Conservation (phyloP, 768 basidiomycete species). For the Rhodotorula toruloides region DNA sequence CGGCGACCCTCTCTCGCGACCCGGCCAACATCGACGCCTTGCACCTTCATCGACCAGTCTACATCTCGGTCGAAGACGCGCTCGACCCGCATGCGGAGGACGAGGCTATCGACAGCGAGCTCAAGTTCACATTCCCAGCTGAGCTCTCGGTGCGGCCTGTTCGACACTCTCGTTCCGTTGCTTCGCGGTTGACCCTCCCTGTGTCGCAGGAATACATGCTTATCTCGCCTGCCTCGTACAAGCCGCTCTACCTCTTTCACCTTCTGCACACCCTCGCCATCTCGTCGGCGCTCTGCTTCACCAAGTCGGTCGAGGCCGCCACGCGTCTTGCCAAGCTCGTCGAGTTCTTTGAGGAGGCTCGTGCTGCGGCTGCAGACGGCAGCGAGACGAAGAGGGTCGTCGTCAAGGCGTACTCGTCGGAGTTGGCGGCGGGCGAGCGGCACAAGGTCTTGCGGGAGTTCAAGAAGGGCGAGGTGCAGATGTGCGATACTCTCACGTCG, state of each 20-base stretch:
- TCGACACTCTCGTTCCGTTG: not conserved
- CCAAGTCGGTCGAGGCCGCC: conserved; percentile 92
- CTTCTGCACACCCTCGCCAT: conserved; percentile 64
- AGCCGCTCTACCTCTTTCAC: conserved; percentile 84
- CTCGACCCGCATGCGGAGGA: conserved; percentile 52
- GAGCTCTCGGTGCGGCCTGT: conserved; percentile 60
- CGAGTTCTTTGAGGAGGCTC: conserved; percentile 64
- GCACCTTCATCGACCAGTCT: conserved; percentile 70
- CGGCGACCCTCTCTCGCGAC: conserved; percentile 88
- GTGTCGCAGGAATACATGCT: conserved; percentile 72
- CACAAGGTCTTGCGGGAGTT: conserved; percentile 73
- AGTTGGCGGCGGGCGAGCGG: conserved; percentile 67
- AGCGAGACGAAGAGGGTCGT: conserved; percentile 44
- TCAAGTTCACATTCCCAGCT: conserved; percentile 61
- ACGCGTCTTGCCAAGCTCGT: conserved; percentile 73
- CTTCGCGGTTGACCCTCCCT: not conserved
- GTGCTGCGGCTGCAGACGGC: not conserved
- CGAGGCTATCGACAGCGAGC: conserved; percentile 52
- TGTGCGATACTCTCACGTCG: conserved; percentile 54
- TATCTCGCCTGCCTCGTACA: conserved; percentile 67
- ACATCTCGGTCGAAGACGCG: conserved; percentile 70
- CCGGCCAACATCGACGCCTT: conserved; percentile 86
- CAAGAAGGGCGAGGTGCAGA: conserved; percentile 69
- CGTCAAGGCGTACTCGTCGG: conserved; percentile 77
- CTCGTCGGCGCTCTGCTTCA: conserved; percentile 78